phyloP scores from a whole-genome alignment of 345 rosid species.

The Laguncularia racemosa region DNA sequence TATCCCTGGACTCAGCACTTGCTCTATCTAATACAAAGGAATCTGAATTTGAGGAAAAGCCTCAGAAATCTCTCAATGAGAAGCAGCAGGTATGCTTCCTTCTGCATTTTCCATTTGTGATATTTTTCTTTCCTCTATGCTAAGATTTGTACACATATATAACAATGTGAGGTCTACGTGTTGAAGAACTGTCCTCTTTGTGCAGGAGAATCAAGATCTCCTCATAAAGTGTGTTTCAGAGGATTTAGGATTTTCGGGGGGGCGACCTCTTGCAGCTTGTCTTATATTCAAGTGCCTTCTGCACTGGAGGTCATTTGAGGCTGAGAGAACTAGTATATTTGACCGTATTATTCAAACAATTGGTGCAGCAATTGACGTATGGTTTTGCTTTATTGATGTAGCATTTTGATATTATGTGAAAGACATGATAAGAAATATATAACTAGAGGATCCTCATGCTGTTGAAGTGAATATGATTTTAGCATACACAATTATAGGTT shows the following conservation, averaged over 20 bases:
- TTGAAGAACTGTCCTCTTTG: neutral
- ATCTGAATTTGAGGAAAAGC: slow-evolving; percentile 73
- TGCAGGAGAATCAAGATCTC: slow-evolving; percentile 88
- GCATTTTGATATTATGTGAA: neutral
- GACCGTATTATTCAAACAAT: slow-evolving; percentile 86
- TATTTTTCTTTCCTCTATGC: neutral
- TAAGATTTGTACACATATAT: too few species aligned
- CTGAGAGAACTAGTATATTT: slow-evolving; percentile 75
- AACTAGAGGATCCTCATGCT: neutral
- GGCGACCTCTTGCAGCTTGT: slow-evolving; percentile 90
- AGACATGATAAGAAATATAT: slow-evolving; percentile 4
- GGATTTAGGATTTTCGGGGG: slow-evolving; percentile 80
- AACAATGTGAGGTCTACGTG: too few species aligned
- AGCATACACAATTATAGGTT: too few species aligned
- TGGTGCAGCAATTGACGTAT: slow-evolving; percentile 74
- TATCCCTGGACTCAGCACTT: slow-evolving; percentile 24
- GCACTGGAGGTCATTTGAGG: slow-evolving; percentile 97
- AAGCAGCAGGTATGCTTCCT: slow-evolving; percentile 67
- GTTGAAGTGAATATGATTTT: neutral
- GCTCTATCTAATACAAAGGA: slow-evolving; percentile 25
- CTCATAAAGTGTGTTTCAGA: slow-evolving; percentile 76
- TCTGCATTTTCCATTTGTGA: neutral
- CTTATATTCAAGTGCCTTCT: slow-evolving; percentile 83
- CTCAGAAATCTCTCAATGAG: slow-evolving; percentile 84
- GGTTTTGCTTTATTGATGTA: neutral